Conservation (phyloP, 176 grass and related monocot genomes). For the Carex cristatella region DNA sequence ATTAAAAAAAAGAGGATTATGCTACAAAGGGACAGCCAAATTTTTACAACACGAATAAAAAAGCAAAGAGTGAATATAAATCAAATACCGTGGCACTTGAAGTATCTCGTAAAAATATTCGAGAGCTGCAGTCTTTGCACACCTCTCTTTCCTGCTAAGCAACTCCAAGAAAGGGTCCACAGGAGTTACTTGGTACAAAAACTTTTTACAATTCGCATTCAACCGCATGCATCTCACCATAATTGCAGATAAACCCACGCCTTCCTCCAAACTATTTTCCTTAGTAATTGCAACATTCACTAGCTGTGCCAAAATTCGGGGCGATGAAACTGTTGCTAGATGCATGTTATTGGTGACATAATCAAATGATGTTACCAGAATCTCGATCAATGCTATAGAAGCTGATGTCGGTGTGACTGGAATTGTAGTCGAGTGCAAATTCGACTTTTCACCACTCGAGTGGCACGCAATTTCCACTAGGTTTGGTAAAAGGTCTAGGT, state of each 20-base stretch:
- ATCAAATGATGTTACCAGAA: slow-evolving; percentile 92
- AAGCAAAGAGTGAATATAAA: neutral
- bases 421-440: slow-evolving; percentile 46
- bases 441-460: slow-evolving; percentile 9
- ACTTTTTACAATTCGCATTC: slow-evolving; percentile 87
- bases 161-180: slow-evolving; percentile 89
- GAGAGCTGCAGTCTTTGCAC: slow-evolving; percentile 57
- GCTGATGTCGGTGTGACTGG: slow-evolving; percentile 86
- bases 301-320: slow-evolving; percentile 67
- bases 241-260: slow-evolving; percentile 78
- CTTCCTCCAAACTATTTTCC: slow-evolving; percentile 54
- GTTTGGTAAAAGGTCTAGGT: slow-evolving; percentile 72
- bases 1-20: too few relatives aligned
- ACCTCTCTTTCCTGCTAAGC: slow-evolving; percentile 68
- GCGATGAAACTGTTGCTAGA: slow-evolving; percentile 78
- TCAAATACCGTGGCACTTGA: slow-evolving; percentile 62
- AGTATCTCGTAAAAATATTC: slow-evolving; percentile 99
- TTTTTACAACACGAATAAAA: neutral
- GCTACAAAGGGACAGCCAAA: neutral
- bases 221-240: slow-evolving; percentile 78
- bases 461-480: slow-evolving; percentile 80
- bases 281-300: slow-evolving; percentile 60
- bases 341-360: slow-evolving; percentile 98
- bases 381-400: slow-evolving; percentile 95
- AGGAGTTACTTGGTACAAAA: slow-evolving; percentile 87